Evolutionary conservation across 2,329 filamentous ascomycete genomes (phyloP).

Genomic region (Sporothrix pallida): DNA sequence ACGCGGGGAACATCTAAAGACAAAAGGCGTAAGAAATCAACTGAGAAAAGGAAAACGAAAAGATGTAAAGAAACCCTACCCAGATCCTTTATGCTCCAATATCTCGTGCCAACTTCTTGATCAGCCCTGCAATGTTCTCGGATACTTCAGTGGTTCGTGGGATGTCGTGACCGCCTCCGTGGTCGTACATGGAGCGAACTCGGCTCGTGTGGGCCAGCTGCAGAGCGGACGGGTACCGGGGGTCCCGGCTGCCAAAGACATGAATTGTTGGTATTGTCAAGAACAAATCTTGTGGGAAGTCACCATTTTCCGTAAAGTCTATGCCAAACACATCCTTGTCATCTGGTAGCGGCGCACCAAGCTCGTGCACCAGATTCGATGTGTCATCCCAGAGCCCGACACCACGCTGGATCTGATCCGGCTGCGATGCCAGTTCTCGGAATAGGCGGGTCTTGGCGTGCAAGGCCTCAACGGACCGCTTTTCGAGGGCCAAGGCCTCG

Average conservation of each 20-base stretch:
- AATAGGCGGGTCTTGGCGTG: constrained; percentile 41
- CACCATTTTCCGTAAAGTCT: constrained; percentile 42
- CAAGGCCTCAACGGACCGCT: constrained; percentile 41
- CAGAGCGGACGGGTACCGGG: constrained; percentile 46
- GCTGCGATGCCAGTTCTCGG: constrained; percentile 40
- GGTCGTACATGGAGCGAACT: constrained; percentile 45
- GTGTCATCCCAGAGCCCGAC: constrained; percentile 47
- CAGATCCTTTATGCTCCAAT: not conserved
- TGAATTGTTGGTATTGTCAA: constrained; percentile 48
- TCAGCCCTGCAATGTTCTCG: constrained; percentile 42
- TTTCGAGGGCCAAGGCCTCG: constrained; percentile 44
- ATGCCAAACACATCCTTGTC: constrained; percentile 45
- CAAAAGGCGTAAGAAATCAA: not conserved
- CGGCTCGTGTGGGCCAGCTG: constrained; percentile 48
- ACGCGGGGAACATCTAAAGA: not conserved
- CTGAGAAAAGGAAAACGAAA: not conserved
- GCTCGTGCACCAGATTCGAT: constrained; percentile 44
- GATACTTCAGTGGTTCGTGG: constrained; percentile 46
- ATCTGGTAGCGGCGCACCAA: constrained; percentile 40
- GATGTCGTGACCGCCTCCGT: constrained; percentile 49
- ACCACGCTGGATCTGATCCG: constrained; percentile 41
- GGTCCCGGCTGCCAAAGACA: constrained; percentile 47
- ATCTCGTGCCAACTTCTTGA: constrained; percentile 39
- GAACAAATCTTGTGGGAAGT: constrained; percentile 43
- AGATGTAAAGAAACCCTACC: not conserved